These are phyloP conservation scores for Umbelopsis sp. DNA, from an alignment of 192 early-diverging fungal genomes.

Conservation along the genomic window DNA sequence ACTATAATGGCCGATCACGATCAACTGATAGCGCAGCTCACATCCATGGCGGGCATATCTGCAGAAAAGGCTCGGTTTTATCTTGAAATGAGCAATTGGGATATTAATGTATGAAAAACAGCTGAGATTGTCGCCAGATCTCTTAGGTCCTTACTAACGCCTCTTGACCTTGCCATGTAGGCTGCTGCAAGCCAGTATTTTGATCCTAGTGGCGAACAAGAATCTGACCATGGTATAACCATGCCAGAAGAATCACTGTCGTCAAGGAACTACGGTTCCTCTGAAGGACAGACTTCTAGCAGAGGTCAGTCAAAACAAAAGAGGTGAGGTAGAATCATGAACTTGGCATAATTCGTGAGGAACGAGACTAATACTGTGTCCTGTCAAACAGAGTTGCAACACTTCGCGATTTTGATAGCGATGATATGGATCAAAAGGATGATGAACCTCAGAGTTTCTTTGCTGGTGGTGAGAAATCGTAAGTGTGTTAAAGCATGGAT, in stretches of 20 bases:
- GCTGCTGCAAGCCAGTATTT: conserved; percentile 70
- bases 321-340: neutral
- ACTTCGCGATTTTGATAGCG: conserved; percentile 43
- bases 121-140: neutral
- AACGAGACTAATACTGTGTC: neutral
- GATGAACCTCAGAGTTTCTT: conserved; percentile 75
- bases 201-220: conserved; percentile 40
- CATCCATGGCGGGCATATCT: conserved; percentile 51
- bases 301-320: conserved; percentile 1
- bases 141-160: too few species aligned
- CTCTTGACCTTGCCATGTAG: conserved; percentile 28
- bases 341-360: neutral
- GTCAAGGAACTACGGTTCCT: neutral
- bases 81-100: conserved; percentile 78
- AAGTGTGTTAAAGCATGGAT: conserved; percentile 43
- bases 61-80: conserved; percentile 69
- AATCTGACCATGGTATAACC: conserved; percentile 7
- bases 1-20: conserved; percentile 41
- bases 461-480: conserved; percentile 95
- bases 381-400: conserved; percentile 41
- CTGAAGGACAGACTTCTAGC: neutral
- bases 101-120: conserved; percentile 61
- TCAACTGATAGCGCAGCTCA: conserved; percentile 63
- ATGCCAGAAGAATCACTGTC: neutral
- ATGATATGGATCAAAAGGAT: conserved; percentile 44